A percentile compares a stretch with the other conserved stretches of the same genome.
Conservation (phyloP, 75 land plant species). For the Adiantum capillusveneris region DNA sequence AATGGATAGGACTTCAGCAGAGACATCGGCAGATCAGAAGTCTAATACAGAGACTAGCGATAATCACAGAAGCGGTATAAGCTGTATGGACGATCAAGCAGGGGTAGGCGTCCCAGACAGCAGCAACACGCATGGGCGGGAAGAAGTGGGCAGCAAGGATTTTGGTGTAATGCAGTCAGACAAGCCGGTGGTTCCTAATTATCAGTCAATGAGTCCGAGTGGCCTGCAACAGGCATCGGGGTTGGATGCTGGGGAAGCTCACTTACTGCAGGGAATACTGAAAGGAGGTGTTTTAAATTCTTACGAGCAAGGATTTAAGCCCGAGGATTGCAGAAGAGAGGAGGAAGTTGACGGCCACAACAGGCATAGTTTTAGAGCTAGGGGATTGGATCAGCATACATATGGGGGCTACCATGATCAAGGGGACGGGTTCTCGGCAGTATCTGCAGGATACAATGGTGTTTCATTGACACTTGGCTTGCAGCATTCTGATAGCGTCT, state of each 20-base stretch:
- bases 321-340: slow-evolving; percentile 4
- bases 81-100: background rate
- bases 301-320: background rate
- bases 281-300: background rate
- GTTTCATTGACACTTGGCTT: slow-evolving; percentile 69
- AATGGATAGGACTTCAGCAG: slow-evolving; percentile 2
- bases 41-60: background rate
- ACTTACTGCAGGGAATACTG: background rate
- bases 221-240: background rate
- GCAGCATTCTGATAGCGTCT: slow-evolving; percentile 45
- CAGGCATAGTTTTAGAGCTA: slow-evolving; percentile 24
- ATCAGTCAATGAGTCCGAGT: background rate
- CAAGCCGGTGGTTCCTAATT: background rate
- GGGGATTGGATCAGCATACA: slow-evolving; percentile 29
- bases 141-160: background rate
- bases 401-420: slow-evolving; percentile 14
- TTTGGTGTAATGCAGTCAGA: slow-evolving; percentile 10
- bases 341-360: background rate
- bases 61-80: background rate
- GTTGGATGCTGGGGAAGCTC: background rate
- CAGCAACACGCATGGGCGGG: background rate
- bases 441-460: slow-evolving; percentile 15
- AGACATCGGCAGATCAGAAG: slow-evolving; percentile 2
- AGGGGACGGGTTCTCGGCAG: slow-evolving; percentile 19
- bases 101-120: background rate